Percentiles rank a stretch among this genome's conserved stretches.
phyloP scores from a whole-genome alignment of 139 green algal species.

The Coelastrella sp. region DNA sequence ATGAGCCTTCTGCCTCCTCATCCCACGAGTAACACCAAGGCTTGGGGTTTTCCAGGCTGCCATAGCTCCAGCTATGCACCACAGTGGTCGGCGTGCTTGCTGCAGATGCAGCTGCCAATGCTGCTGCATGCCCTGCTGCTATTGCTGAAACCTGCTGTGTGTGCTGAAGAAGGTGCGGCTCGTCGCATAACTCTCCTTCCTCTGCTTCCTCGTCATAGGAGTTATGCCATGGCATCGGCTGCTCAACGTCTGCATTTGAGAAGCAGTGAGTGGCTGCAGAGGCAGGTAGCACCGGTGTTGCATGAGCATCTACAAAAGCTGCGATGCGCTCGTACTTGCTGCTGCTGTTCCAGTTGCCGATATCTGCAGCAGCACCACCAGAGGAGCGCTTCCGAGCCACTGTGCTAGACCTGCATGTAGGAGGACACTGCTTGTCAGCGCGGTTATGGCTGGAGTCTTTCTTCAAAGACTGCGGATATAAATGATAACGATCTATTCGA shows the following conservation, averaged over 20 bases:
- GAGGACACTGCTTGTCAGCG: too few species aligned
- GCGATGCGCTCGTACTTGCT: conserved; percentile 50
- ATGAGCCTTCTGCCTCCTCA: conserved; percentile 49
- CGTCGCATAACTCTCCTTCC: conserved; percentile 21
- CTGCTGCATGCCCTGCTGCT: neutral
- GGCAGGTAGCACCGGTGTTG: neutral
- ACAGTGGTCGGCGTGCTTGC: neutral
- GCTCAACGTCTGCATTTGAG: neutral
- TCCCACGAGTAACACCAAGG: conserved; percentile 32
- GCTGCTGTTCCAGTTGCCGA: neutral
- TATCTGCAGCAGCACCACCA: too few species aligned
- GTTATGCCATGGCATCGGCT: conserved; percentile 23
- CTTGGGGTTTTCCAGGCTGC: conserved; percentile 10
- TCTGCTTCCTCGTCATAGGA: conserved; percentile 50
- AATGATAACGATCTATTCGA: too few species aligned
- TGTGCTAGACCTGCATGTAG: too few species aligned
- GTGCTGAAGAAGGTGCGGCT: neutral
- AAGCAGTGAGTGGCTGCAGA: neutral
- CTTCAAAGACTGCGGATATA: too few species aligned
- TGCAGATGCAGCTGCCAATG: neutral
- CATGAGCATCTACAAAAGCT: conserved; percentile 41
- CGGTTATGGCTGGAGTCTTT: too few species aligned
- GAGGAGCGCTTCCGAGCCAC: too few species aligned
- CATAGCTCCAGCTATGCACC: neutral
- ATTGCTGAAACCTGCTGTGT: neutral